These are phyloP conservation scores for Kluyveromyces siamensis DNA, from an alignment of 805 yeast genomes.

Conservation along the genomic window DNA sequence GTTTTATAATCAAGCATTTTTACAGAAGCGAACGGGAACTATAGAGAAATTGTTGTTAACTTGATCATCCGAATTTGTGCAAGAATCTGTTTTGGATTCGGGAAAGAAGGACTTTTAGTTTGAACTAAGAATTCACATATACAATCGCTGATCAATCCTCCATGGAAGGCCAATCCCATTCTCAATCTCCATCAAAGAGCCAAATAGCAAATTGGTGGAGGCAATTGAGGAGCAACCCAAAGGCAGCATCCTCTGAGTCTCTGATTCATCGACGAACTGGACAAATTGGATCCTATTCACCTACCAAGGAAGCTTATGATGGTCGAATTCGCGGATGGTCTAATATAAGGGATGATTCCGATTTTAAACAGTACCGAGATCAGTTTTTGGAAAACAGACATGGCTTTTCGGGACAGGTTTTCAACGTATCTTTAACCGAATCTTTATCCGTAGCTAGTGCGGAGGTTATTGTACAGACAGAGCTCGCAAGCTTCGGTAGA, in stretches of 20 bases:
- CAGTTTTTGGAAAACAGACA: conserved; percentile 29
- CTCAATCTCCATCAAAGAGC: conserved; percentile 13
- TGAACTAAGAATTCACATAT: no score
- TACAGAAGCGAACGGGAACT: no score
- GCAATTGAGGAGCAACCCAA: conserved; percentile 24
- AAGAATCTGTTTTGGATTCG: no score
- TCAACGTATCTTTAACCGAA: conserved; percentile 70
- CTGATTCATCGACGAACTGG: conserved; percentile 3
- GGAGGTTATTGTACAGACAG: conserved; percentile 52
- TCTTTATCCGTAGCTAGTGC: conserved; percentile 63
- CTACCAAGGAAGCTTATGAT: neutral
- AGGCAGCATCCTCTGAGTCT: conserved; percentile 26
- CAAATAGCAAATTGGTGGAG: conserved; percentile 24
- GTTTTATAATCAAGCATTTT: no score
- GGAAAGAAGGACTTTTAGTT: no score
- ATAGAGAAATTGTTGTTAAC: no score
- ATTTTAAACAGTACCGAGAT: conserved; percentile 31
- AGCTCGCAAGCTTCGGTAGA: conserved; percentile 69
- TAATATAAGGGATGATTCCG: neutral
- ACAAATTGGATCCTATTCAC: neutral
- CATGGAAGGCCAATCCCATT: neutral
- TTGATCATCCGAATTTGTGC: no score
- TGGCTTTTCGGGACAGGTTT: conserved; percentile 41
- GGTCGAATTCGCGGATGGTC: neutral
- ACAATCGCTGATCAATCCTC: neutral